Evolutionary conservation across 768 basidiomycete genomes (phyloP).

Genomic region (Hysterangium stoloniferum): DNA sequence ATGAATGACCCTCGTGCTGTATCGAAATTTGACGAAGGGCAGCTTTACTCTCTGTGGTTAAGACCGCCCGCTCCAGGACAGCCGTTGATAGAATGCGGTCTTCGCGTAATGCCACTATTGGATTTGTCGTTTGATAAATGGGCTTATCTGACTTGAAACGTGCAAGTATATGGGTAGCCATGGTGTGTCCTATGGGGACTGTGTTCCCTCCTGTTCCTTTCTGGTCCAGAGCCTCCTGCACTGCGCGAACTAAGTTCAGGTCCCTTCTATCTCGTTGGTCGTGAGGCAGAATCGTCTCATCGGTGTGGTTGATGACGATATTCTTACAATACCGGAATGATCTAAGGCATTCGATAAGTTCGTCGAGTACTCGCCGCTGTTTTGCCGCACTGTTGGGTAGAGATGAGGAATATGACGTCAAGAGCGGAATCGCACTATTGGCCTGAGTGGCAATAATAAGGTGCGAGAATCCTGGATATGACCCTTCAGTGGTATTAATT

Average conservation of each 20-base stretch:
- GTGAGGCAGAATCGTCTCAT: constrained; percentile 48
- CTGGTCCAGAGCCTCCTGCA: background rate
- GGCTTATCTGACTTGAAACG: constrained; percentile 23
- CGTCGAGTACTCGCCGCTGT: constrained; percentile 27
- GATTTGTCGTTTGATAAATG: constrained; percentile 71
- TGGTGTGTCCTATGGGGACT: constrained; percentile 46
- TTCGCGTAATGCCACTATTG: constrained; percentile 44
- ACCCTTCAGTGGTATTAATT: constrained; percentile 27
- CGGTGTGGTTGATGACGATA: constrained; percentile 67
- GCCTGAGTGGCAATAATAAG: constrained; percentile 73
- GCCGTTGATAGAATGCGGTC: constrained; percentile 48
- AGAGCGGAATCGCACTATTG: constrained; percentile 46
- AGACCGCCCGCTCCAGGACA: constrained; percentile 54
- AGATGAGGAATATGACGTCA: constrained; percentile 38
- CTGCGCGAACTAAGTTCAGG: constrained; percentile 49
- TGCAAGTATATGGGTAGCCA: constrained; percentile 61
- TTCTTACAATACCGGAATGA: constrained; percentile 47
- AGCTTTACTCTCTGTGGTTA: constrained; percentile 42
- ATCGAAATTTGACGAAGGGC: constrained; percentile 41
- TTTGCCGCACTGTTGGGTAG: constrained; percentile 23
- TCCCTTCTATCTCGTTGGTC: constrained; percentile 46
- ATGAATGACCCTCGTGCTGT: constrained; percentile 25
- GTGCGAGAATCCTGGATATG: constrained; percentile 49
- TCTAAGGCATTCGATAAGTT: constrained; percentile 41
- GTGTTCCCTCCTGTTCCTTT: background rate